Percentiles rank a stretch among this genome's conserved stretches.
Conservation (phyloP, 140 eudicot genomes). For the Senecio squalidus region DNA sequence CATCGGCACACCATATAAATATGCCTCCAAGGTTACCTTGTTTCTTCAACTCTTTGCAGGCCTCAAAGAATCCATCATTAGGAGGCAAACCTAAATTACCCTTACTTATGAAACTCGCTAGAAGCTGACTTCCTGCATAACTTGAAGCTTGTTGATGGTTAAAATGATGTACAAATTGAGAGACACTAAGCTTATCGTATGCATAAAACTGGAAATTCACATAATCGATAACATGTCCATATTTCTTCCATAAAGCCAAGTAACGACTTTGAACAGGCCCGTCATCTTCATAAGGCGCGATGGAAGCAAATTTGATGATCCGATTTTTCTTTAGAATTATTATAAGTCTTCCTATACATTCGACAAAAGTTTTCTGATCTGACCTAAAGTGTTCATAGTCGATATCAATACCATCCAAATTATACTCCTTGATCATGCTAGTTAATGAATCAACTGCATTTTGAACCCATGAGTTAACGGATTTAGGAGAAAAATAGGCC, state of each 20-base stretch:
- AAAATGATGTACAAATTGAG: background rate
- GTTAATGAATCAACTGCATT: background rate
- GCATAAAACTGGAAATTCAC: background rate
- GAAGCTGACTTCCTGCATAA: background rate
- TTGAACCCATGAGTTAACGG: background rate
- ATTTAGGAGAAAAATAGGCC: background rate
- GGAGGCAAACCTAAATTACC: background rate
- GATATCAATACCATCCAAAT: background rate
- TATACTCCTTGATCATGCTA: background rate
- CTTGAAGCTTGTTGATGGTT: background rate
- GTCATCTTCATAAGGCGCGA: background rate
- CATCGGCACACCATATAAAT: background rate
- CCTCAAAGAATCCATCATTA: background rate
- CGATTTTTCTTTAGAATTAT: background rate
- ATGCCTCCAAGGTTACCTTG: background rate
- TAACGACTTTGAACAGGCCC: background rate
- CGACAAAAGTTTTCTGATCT: background rate
- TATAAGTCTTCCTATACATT: background rate
- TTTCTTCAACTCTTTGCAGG: background rate
- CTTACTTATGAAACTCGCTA: background rate
- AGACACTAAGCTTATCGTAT: background rate
- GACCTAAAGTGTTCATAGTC: background rate
- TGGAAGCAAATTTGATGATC: background rate
- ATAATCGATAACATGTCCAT: background rate
- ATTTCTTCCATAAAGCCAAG: background rate